Evolutionary conservation across 768 basidiomycete species (phyloP).

Genomic region (Symmetrospora coprosmae): DNA sequence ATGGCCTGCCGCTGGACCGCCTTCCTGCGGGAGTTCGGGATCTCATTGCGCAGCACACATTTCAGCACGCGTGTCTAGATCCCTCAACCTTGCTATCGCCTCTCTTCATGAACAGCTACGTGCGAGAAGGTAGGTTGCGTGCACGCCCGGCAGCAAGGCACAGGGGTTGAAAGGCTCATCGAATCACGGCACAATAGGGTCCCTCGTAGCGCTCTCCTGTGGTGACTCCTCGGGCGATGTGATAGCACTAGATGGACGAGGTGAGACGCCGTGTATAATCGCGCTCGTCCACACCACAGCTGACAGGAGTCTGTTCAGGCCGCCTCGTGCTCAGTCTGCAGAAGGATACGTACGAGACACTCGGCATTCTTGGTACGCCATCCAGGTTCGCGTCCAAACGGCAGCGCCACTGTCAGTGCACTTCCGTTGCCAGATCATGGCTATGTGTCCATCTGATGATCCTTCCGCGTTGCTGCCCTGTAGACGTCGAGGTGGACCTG

Average conservation of each 20-base stretch:
- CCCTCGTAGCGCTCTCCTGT: neutral
- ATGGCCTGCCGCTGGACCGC: too few relatives aligned
- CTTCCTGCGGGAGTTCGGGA: neutral
- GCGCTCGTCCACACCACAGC: too few relatives aligned
- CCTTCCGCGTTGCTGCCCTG: neutral
- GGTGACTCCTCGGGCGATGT: neutral
- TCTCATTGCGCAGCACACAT: neutral
- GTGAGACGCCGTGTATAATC: neutral
- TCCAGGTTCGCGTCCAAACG: neutral
- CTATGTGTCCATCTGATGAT: neutral
- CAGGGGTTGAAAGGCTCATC: too few relatives aligned
- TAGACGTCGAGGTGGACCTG: constrained; percentile 14
- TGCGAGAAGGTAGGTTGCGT: neutral
- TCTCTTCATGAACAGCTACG: constrained; percentile 5
- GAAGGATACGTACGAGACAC: constrained; percentile 4
- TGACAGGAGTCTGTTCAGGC: too few relatives aligned
- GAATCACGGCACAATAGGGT: too few relatives aligned
- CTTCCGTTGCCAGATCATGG: too few relatives aligned
- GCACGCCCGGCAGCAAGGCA: too few relatives aligned
- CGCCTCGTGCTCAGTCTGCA: neutral
- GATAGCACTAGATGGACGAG: constrained; percentile 1
- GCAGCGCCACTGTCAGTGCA: neutral
- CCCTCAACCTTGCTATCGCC: neutral
- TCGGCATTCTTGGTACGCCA: neutral
- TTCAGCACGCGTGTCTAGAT: constrained; percentile 1